Evolutionary conservation across 1,284 basidiomycete species (phyloP), one percentile per base, ranked within the genome.

Genomic region (Leccinum griseonigrum): DNA sequence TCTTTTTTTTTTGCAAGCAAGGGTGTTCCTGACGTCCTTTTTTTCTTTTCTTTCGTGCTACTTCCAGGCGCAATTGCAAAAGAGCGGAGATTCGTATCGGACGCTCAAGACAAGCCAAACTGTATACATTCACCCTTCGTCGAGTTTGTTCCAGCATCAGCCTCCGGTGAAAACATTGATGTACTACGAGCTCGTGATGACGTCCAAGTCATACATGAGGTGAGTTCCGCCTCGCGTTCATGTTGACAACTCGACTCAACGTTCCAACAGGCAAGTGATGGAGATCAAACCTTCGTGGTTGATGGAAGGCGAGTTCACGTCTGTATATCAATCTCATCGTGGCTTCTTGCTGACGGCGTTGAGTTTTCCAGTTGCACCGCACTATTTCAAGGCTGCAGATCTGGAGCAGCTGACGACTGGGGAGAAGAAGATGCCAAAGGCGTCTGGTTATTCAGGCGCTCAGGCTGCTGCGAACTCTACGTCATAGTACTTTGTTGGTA

Each of bases 271-370:
- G 61, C 95, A 98, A 83, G 85, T 95, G 50, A 98, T 98, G 95
- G 95, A 97, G 71, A 98, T 99, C 73, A 96, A 97, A 73, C 91
- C 95, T 1, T 77, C 86, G 50, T 98, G 97, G 97, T 75, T 99
- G 54, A 75, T 97, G 57, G 95, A 98, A 83, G 91, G 92, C 90
- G 60, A 66, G 85, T 78, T 22, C 4, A 16, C 16, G 38, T 40
- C 38, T 38, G 36, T 38, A 8, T 38, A 22, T 38, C 36, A 22
- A 11, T 54, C 29, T 61, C 51, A 51, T 57, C 14, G 8, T 26
- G 38, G 8, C 34, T 38, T 32, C 29, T 55, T 68, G 34, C 13
- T 18, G 16, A 66, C 38, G 22, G 22, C 3, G 18, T 38, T 16
- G 14, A 32, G 4, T 61, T 9, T 60, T 6, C 5, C 68, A 94